These are phyloP conservation scores for Parafenestella ontariensis DNA, from an alignment of 2,329 filamentous ascomycete genomes.

Conservation along the genomic window DNA sequence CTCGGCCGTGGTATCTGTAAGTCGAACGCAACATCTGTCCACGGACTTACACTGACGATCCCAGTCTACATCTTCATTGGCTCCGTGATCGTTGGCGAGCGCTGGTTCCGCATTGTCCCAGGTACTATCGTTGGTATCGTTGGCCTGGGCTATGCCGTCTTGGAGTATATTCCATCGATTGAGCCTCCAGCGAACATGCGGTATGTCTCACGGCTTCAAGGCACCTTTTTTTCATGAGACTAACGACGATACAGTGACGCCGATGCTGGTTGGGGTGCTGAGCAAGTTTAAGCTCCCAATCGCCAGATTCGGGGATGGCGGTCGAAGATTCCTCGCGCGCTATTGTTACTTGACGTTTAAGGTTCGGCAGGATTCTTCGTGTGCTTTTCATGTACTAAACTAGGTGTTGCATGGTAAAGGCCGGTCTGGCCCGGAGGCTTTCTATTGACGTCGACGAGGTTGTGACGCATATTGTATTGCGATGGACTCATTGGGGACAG, in stretches of 20 bases:
- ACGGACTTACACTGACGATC: constrained; percentile 13
- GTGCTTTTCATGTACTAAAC: constrained; percentile 21
- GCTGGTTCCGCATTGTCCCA: constrained; percentile 73
- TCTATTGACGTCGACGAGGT: neutral
- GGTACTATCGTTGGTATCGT: constrained; percentile 79
- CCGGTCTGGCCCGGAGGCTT: constrained; percentile 4
- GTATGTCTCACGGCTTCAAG: constrained; percentile 29
- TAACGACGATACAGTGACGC: constrained; percentile 51
- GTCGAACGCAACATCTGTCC: constrained; percentile 42
- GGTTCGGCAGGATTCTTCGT: constrained; percentile 6
- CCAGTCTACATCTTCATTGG: constrained; percentile 98
- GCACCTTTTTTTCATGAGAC: constrained; percentile 1
- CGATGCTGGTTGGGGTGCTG: constrained; percentile 61
- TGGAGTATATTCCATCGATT: constrained; percentile 60
- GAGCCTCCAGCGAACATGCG: constrained; percentile 63
- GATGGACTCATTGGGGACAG: neutral
- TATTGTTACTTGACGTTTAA: constrained; percentile 5
- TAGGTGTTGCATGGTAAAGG: constrained; percentile 11
- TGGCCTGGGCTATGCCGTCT: constrained; percentile 74
- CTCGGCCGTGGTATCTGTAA: constrained; percentile 92
- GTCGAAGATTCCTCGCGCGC: constrained; percentile 30
- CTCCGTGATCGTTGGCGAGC: constrained; percentile 76
- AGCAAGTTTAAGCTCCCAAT: constrained; percentile 55
- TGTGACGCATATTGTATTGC: neutral
- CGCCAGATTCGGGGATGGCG: constrained; percentile 31